Conservation (phyloP, 306 rosid species). For the Sicyos edulis region DNA sequence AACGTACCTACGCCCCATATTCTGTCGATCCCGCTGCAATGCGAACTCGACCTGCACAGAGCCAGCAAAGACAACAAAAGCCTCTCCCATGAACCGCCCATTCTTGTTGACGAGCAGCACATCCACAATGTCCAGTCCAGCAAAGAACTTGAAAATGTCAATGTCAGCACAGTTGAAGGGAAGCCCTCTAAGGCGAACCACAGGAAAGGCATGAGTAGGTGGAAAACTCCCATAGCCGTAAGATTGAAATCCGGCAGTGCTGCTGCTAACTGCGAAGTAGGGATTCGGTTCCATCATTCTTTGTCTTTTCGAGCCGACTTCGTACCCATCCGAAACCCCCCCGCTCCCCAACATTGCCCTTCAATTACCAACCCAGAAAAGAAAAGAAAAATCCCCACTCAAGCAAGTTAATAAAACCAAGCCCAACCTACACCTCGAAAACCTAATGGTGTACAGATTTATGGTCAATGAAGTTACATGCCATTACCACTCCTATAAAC, state of each 20-base stretch:
- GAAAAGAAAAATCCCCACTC: constrained; percentile 75
- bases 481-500: constrained; percentile 12
- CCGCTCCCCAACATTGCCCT: constrained; percentile 99
- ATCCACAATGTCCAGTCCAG: constrained; percentile 89
- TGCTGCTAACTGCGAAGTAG: constrained; percentile 98
- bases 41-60: constrained; percentile 89
- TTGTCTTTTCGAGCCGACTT: constrained; percentile 99
- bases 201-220: constrained; percentile 60
- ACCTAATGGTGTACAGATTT: constrained; percentile 34
- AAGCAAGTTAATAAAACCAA: constrained; percentile 92
- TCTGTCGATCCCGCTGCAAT: constrained; percentile 83
- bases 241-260: constrained; percentile 55
- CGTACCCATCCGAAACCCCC: constrained; percentile 99
- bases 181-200: constrained; percentile 96
- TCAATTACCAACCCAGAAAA: constrained; percentile 72
- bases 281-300: constrained; percentile 99
- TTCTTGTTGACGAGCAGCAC: constrained; percentile 93
- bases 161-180: constrained; percentile 90
- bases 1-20: constrained; percentile 94
- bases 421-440: constrained; percentile 75
- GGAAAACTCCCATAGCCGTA: constrained; percentile 38
- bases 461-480: constrained; percentile 32
- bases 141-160: constrained; percentile 93
- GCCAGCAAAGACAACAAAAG: constrained; percentile 92
- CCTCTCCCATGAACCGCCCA: constrained; percentile 95